Percentiles rank a stretch among this genome's conserved stretches.
Conservation (phyloP, 805 yeast species). For the Teunomyces panamensis region DNA sequence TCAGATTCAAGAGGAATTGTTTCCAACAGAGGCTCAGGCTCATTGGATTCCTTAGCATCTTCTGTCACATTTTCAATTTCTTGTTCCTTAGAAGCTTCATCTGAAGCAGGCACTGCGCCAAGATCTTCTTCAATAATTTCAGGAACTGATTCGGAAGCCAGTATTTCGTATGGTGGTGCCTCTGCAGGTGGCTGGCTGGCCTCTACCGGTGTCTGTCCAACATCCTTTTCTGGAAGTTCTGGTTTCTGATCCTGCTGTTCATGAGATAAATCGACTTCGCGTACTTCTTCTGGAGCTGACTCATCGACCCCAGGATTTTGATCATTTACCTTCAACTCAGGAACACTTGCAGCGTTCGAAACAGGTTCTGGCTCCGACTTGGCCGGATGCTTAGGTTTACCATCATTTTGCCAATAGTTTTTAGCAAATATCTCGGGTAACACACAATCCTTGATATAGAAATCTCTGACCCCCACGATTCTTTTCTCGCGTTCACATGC, state of each 20-base stretch:
- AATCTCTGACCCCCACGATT: constrained; percentile 89
- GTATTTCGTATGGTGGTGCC: neutral
- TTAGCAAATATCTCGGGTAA: constrained; percentile 43
- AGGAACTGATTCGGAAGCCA: neutral
- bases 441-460: constrained; percentile 59
- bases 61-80: neutral
- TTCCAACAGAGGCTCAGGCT: neutral
- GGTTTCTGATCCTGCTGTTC: neutral
- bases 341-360: neutral
- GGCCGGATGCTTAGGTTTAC: neutral
- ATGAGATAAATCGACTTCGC: neutral
- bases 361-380: neutral
- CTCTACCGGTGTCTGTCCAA: neutral
- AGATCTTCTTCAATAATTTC: neutral
- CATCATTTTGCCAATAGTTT: constrained; percentile 34
- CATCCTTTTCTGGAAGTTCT: neutral
- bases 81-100: neutral
- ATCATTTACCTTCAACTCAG: neutral
- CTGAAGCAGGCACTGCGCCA: neutral
- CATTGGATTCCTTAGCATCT: neutral
- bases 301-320: neutral
- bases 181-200: neutral
- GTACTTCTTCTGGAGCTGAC: neutral
- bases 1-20: neutral
- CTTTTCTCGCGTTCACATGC: constrained; percentile 89